phyloP scores from a whole-genome alignment of 2,329 filamentous ascomycete species.

The Malbranchea cinnamomea region DNA sequence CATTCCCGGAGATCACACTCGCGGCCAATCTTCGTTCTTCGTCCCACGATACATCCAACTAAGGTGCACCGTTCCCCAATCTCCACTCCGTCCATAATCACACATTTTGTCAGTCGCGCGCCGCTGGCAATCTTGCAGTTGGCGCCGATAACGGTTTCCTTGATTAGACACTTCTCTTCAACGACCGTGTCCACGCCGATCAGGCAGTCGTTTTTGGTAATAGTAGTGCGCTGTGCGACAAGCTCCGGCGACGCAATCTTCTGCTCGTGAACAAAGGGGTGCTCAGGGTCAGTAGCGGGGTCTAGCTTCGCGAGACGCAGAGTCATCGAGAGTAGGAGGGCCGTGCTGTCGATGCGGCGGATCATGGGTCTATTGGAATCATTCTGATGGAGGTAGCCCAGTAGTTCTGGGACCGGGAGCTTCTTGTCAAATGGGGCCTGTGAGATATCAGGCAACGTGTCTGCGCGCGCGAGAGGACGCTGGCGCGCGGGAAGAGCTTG shows the following conservation, averaged over 20 bases:
- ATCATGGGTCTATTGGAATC: slow-evolving; percentile 47
- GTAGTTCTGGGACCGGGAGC: slow-evolving; percentile 52
- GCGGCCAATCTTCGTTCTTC: slow-evolving; percentile 68
- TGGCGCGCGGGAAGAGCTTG: slow-evolving; percentile 6
- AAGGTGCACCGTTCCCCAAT: slow-evolving; percentile 74
- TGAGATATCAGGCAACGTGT: slow-evolving; percentile 6
- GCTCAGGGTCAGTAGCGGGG: slow-evolving; percentile 30
- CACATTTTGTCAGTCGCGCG: slow-evolving; percentile 71
- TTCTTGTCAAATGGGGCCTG: slow-evolving; percentile 10
- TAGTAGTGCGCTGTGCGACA: slow-evolving; percentile 64
- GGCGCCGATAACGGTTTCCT: slow-evolving; percentile 75
- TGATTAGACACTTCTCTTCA: slow-evolving; percentile 80
- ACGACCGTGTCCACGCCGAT: slow-evolving; percentile 81
- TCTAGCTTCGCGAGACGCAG: slow-evolving; percentile 73
- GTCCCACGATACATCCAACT: slow-evolving; percentile 74
- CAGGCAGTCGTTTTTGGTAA: slow-evolving; percentile 67
- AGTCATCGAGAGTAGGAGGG: slow-evolving; percentile 66
- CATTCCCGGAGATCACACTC: slow-evolving; percentile 70
- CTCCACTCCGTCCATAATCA: slow-evolving; percentile 83
- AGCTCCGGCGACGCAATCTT: slow-evolving; percentile 77
- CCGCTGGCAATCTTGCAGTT: slow-evolving; percentile 76
- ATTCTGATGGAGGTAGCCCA: slow-evolving; percentile 62
- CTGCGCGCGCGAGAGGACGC: slow-evolving; percentile 9
- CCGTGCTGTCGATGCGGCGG: slow-evolving; percentile 74
- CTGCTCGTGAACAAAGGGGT: slow-evolving; percentile 62